phyloP scores from a whole-genome alignment of 352 stramenopile genomes.

The Globisporangium middletonii region DNA sequence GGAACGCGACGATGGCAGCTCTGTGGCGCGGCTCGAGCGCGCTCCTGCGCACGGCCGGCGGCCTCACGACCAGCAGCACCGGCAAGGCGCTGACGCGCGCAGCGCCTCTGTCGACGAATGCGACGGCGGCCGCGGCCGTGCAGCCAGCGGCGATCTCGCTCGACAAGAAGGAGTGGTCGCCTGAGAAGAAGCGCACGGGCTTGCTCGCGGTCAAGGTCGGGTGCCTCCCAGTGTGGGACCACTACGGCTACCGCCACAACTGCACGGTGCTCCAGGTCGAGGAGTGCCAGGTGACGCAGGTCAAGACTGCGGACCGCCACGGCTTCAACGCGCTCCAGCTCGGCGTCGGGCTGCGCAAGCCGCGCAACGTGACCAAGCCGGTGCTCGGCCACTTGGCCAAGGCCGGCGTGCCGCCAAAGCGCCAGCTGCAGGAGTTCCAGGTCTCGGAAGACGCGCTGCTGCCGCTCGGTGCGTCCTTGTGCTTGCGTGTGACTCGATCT shows the following conservation, averaged over 20 bases:
- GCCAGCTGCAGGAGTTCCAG: slow-evolving; percentile 94
- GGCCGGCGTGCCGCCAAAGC: slow-evolving; percentile 89
- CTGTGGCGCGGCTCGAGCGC: slow-evolving; percentile 29
- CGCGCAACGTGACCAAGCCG: slow-evolving; percentile 93
- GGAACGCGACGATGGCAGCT: neutral
- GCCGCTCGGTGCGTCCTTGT: slow-evolving; percentile 45
- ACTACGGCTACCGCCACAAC: slow-evolving; percentile 95
- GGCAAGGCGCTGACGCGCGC: slow-evolving; percentile 11
- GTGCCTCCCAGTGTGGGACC: slow-evolving; percentile 99
- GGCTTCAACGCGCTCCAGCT: slow-evolving; percentile 96
- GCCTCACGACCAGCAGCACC: neutral
- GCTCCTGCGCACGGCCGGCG: slow-evolving; percentile 13
- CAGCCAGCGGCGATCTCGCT: slow-evolving; percentile 9
- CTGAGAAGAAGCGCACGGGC: slow-evolving; percentile 85
- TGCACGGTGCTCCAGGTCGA: slow-evolving; percentile 92
- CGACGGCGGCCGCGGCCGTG: slow-evolving; percentile 1
- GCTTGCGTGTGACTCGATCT: neutral
- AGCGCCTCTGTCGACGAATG: slow-evolving; percentile 9
- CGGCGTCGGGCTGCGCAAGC: slow-evolving; percentile 94
- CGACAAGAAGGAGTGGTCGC: slow-evolving; percentile 40
- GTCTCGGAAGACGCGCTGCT: slow-evolving; percentile 89
- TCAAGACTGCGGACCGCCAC: slow-evolving; percentile 93
- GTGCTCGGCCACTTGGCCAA: slow-evolving; percentile 91
- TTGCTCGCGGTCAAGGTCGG: slow-evolving; percentile 95
- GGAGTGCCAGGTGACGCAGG: slow-evolving; percentile 92